These are phyloP conservation scores for Aureobasidium mangrovei DNA, from an alignment of 2,329 filamentous ascomycete genomes.

Conservation along the genomic window DNA sequence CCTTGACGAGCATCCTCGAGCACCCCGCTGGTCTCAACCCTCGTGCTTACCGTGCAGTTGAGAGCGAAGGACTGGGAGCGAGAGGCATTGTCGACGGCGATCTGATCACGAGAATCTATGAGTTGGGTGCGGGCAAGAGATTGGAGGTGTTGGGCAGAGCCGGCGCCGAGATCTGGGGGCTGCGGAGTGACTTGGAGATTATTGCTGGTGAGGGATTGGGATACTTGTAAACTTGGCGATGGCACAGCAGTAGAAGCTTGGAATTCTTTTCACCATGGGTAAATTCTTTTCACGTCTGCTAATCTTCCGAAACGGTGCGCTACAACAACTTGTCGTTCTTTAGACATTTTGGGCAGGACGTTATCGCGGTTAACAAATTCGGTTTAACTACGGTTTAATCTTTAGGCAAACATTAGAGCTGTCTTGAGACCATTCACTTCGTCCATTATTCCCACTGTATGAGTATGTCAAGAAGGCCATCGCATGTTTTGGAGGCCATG, in stretches of 20 bases:
- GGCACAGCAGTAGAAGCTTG: neutral
- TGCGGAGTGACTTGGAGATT: slow-evolving; percentile 60
- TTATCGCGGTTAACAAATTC: too few species aligned
- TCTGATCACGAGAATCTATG: slow-evolving; percentile 65
- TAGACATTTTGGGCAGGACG: too few species aligned
- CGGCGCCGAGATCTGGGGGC: slow-evolving; percentile 57
- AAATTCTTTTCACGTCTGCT: neutral
- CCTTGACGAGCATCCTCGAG: slow-evolving; percentile 66
- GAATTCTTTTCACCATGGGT: neutral
- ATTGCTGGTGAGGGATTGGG: slow-evolving; percentile 56
- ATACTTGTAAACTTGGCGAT: slow-evolving; percentile 34
- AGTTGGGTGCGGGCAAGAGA: slow-evolving; percentile 62
- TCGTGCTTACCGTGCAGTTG: slow-evolving; percentile 59
- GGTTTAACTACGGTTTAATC: too few species aligned
- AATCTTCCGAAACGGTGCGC: too few species aligned
- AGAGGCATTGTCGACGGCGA: slow-evolving; percentile 69
- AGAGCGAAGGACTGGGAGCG: slow-evolving; percentile 40
- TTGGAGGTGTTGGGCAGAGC: slow-evolving; percentile 66
- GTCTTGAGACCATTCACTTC: too few species aligned
- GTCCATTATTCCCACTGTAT: too few species aligned
- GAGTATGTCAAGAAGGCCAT: too few species aligned
- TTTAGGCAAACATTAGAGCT: too few species aligned
- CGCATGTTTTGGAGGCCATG: too few species aligned
- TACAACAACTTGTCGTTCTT: too few species aligned
- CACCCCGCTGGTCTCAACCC: slow-evolving; percentile 76